A percentile compares a stretch with the other conserved stretches of the same genome.
Conservation (phyloP, 345 rosid genomes). For the Eutrema japonicum region DNA sequence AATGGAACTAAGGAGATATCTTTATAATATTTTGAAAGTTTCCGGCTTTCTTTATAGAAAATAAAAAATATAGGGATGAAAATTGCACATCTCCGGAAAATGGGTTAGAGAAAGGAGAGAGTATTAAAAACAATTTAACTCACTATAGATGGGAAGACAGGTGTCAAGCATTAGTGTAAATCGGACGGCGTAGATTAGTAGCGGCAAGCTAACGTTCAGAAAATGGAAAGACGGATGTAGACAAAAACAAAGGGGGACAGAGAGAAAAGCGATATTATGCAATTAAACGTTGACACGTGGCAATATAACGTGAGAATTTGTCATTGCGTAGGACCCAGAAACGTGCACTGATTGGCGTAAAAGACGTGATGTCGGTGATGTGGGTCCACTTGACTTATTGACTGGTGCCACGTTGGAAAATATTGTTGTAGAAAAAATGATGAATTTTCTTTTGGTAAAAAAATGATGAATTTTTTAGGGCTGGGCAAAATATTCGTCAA, state of each 20-base stretch:
- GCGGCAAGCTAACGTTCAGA: constrained; percentile 20
- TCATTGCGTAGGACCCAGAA: constrained; percentile 29
- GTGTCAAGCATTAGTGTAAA: constrained; percentile 5
- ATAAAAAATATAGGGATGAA: background rate
- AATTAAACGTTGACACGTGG: background rate
- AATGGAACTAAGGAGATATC: background rate
- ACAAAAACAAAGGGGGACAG: background rate
- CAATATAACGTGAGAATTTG: constrained; percentile 26
- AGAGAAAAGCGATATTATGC: background rate
- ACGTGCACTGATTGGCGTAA: constrained; percentile 33
- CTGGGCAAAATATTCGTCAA: too few species aligned
- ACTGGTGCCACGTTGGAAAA: constrained; percentile 31
- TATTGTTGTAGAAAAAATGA: constrained; percentile 20
- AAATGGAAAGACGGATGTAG: constrained; percentile 6
- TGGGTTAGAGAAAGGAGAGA: background rate
- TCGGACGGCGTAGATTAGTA: constrained; percentile 30
- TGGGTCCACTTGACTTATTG: constrained; percentile 33
- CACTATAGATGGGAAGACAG: constrained; percentile 13
- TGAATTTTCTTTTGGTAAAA: background rate
- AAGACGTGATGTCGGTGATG: constrained; percentile 42
- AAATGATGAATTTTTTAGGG: constrained; percentile 2
- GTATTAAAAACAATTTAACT: background rate
- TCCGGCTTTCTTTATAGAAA: background rate
- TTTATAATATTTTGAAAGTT: background rate
- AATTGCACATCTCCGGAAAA: background rate